These are phyloP conservation scores for Thielaviopsis populi DNA, from an alignment of 2,329 filamentous ascomycete genomes.

Conservation along the genomic window DNA sequence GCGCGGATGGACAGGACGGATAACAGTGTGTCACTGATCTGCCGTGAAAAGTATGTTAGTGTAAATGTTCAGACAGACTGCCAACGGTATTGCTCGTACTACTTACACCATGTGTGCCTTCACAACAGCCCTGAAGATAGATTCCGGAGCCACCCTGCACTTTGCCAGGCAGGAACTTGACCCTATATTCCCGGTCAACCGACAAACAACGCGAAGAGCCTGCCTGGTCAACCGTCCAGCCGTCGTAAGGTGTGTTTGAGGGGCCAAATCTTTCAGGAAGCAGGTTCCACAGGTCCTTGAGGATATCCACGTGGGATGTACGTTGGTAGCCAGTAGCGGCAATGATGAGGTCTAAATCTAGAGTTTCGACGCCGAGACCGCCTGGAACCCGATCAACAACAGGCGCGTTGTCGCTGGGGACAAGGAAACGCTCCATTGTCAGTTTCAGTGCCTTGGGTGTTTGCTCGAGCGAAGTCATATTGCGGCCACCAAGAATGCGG, in stretches of 20 bases:
- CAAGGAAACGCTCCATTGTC: conserved; percentile 29
- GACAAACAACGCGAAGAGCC: conserved; percentile 30
- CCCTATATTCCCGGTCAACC: conserved; percentile 63
- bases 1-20: conserved; percentile 63
- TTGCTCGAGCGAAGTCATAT: conserved; percentile 47
- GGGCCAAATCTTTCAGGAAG: conserved; percentile 38
- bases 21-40: conserved; percentile 69
- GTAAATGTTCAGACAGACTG: not conserved
- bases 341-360: conserved; percentile 69
- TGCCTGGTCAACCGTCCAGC: conserved; percentile 28
- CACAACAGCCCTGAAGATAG: conserved; percentile 89
- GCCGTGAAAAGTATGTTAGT: conserved; percentile 18
- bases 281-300: conserved; percentile 50
- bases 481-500: conserved; percentile 56
- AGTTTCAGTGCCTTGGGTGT: conserved; percentile 38
- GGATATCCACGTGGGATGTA: conserved; percentile 62
- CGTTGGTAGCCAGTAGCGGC: conserved; percentile 77
- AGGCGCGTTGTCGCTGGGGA: conserved; percentile 25
- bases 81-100: conserved; percentile 7
- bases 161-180: conserved; percentile 52
- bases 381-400: conserved; percentile 23
- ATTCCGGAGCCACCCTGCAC: conserved; percentile 64
- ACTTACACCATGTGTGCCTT: conserved; percentile 77
- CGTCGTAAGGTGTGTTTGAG: conserved; percentile 22
- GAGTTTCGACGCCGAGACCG: conserved; percentile 33